Conservation (phyloP, 345 rosid species). For the Populus simonii region DNA sequence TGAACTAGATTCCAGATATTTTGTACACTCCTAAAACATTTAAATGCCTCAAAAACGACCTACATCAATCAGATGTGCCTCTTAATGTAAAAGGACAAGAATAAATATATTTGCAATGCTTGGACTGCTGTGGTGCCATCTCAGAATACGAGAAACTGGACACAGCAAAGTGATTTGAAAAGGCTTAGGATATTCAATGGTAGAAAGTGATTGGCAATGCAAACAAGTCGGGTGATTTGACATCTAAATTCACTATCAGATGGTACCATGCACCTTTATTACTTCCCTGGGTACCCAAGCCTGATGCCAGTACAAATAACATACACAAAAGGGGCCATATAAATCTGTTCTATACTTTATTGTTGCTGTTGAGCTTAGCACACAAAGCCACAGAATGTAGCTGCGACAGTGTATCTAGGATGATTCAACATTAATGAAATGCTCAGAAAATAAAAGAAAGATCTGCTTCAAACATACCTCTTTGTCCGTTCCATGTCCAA, state of each 20-base stretch:
- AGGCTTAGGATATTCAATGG: neutral
- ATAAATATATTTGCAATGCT: neutral
- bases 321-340: neutral
- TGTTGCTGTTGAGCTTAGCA: neutral
- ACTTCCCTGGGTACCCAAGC: neutral
- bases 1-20: neutral
- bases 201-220: neutral
- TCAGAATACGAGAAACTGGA: neutral
- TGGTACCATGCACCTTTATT: neutral
- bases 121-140: neutral
- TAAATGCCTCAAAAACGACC: neutral
- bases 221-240: neutral
- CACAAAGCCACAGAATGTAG: neutral
- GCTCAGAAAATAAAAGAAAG: neutral
- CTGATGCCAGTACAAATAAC: neutral
- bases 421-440: neutral
- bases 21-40: neutral
- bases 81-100: neutral
- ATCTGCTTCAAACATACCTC: constrained; percentile 48
- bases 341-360: neutral
- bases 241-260: neutral
- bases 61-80: neutral
- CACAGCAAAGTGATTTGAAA: neutral
- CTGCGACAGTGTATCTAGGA: neutral
- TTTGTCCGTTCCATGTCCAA: constrained; percentile 98